Base-by-base conservation (phyloP, 2,329 filamentous ascomycete species). In the Penicillium sp. region DNA sequence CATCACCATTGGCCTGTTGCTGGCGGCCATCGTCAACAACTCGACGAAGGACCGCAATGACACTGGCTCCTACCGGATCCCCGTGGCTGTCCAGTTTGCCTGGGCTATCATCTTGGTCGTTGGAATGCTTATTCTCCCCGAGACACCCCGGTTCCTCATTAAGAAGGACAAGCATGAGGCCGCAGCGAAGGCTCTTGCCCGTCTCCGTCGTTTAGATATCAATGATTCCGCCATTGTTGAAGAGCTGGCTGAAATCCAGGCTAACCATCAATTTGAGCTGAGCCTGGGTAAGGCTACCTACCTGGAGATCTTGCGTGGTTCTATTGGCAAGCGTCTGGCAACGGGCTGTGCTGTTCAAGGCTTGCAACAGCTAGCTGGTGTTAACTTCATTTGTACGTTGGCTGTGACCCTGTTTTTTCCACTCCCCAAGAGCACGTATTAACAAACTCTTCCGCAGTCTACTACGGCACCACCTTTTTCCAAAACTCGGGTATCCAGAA, bases 221-320 rank as follows among this genome's bases (percentile, higher is more conserved):
- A 72, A 78, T 54, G 84, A 89, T 54, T 91, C 88, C 19, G 83
- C 88, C 60, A 90, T 86, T 72, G 86, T 95, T 75, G 81, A 85
- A 61, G 92, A 96, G 77, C 83, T 95, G 46, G 82, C 88, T 35
- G 91, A 96, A 80, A 91, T 96, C 65, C 83, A 93, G 61, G 92
- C 91, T 78, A 96, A 95, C 80, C 86, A 93, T 75, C 89, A 91
- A 76, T 92, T 92, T 73, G 92, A 96, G 81, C 81, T 88, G 66
- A 66, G 67, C 37, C 58, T 77, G 7, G 76, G 75, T 48, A 69
- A 65, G 3, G 69, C 74, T 5, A 67, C 67, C 19, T 78, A 75
- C 54, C 49, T 73, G 8, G 74, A 76, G 39, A 74, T 72, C 50
- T 58, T 78, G 44, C 69, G 66, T 26, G 69, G 69, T 1, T 67